These are phyloP conservation scores for Hanseniaspora lindneri DNA, from an alignment of 805 yeast genomes.

Conservation along the genomic window DNA sequence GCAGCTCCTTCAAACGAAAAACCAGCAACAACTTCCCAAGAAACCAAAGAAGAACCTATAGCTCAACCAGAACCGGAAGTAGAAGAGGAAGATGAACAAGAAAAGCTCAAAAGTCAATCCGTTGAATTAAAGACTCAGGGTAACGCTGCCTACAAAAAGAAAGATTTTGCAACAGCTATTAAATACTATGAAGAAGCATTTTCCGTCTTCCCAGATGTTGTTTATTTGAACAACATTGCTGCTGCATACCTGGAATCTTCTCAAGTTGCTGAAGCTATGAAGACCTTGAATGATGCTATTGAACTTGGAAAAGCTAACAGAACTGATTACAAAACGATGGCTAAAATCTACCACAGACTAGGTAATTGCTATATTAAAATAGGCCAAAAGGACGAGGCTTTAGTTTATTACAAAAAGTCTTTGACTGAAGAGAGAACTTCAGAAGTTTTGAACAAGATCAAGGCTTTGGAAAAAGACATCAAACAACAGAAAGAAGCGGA, in stretches of 20 bases:
- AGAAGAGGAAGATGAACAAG: conserved; percentile 24
- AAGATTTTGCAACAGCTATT: conserved; percentile 87
- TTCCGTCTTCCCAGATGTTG: conserved; percentile 68
- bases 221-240: conserved; percentile 89
- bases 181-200: conserved; percentile 76
- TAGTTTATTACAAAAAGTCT: conserved; percentile 71
- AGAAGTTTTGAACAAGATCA: conserved; percentile 75
- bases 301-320: conserved; percentile 81
- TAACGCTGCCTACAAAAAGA: conserved; percentile 71
- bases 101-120: conserved; percentile 38
- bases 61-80: neutral
- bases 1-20: conserved; percentile 19
- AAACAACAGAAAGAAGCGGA: conserved; percentile 66
- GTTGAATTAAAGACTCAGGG: conserved; percentile 72
- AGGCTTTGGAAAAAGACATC: conserved; percentile 74
- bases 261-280: conserved; percentile 73
- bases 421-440: conserved; percentile 96
- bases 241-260: conserved; percentile 97
- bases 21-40: conserved; percentile 18
- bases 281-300: conserved; percentile 69
- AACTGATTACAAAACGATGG: conserved; percentile 83
- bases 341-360: conserved; percentile 85
- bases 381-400: conserved; percentile 61
- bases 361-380: conserved; percentile 72
- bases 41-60: neutral